These are phyloP conservation scores for Podosphaera aphanis DNA, from an alignment of 2,329 filamentous ascomycete genomes.

Conservation along the genomic window DNA sequence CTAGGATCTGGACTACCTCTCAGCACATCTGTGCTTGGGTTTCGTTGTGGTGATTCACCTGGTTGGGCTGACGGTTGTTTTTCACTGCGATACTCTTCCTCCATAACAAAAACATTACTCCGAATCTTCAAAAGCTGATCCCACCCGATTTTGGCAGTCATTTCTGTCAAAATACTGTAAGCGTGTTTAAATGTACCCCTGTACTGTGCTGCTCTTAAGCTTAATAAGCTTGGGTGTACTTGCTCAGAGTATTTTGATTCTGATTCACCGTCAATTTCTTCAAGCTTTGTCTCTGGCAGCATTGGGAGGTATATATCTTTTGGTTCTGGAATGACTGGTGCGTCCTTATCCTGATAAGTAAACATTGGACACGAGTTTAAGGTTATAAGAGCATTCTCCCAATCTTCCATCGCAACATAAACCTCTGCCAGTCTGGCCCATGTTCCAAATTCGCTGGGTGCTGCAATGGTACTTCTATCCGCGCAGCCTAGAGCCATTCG, in stretches of 20 bases:
- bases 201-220: slow-evolving; percentile 69
- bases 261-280: slow-evolving; percentile 87
- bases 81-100: slow-evolving; percentile 89
- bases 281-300: slow-evolving; percentile 67
- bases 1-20: slow-evolving; percentile 42
- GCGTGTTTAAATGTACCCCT: slow-evolving; percentile 91
- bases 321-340: slow-evolving; percentile 81
- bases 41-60: slow-evolving; percentile 28
- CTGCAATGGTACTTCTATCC: slow-evolving; percentile 81
- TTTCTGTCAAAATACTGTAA: slow-evolving; percentile 81
- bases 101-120: slow-evolving; percentile 97
- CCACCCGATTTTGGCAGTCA: slow-evolving; percentile 94
- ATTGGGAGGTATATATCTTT: slow-evolving; percentile 71
- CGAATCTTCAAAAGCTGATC: slow-evolving; percentile 84
- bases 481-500: slow-evolving; percentile 80
- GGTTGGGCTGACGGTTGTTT: slow-evolving; percentile 35
- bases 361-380: slow-evolving; percentile 99
- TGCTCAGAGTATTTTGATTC: slow-evolving; percentile 61
- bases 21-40: slow-evolving; percentile 58
- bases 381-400: slow-evolving; percentile 85
- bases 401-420: slow-evolving; percentile 83
- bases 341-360: slow-evolving; percentile 96
- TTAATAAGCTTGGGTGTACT: slow-evolving; percentile 67
- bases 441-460: slow-evolving; percentile 88
- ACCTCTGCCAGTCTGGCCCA: slow-evolving; percentile 88